Conservation (phyloP, 208 protist genomes). For the Herpetomonas samuelpessoai region DNA sequence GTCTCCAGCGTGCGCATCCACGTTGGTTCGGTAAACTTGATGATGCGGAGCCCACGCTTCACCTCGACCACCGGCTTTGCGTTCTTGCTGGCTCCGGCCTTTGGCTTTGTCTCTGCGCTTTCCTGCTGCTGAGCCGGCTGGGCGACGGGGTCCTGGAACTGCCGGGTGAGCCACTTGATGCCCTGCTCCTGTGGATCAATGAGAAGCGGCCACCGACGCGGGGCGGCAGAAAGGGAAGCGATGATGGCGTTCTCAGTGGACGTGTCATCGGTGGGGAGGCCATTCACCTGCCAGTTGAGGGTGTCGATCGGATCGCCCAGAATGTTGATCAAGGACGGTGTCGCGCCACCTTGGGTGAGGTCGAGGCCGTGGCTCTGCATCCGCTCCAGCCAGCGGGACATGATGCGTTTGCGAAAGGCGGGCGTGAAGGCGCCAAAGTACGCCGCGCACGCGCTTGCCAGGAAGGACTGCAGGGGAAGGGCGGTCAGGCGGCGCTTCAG, state of each 20-base stretch:
- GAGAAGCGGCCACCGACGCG: slow-evolving; percentile 92
- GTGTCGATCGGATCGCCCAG: slow-evolving; percentile 95
- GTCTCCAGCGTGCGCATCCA: slow-evolving; percentile 91
- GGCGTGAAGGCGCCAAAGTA: slow-evolving; percentile 96
- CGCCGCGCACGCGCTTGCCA: slow-evolving; percentile 93
- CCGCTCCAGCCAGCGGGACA: slow-evolving; percentile 71
- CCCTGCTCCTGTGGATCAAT: slow-evolving; percentile 97
- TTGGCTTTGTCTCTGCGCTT: slow-evolving; percentile 9
- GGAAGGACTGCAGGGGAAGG: slow-evolving; percentile 93
- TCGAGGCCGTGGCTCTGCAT: slow-evolving; percentile 55
- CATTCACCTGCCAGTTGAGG: slow-evolving; percentile 96
- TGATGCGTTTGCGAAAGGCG: slow-evolving; percentile 87
- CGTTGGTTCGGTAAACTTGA: slow-evolving; percentile 89
- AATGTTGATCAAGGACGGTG: slow-evolving; percentile 33
- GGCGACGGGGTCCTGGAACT: slow-evolving; percentile 41
- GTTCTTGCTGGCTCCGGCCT: slow-evolving; percentile 16
- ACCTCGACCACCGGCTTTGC: slow-evolving; percentile 8
- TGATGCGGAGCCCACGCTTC: slow-evolving; percentile 61
- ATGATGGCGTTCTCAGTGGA: slow-evolving; percentile 97
- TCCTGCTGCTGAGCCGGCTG: slow-evolving; percentile 19
- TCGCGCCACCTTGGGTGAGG: slow-evolving; percentile 34
- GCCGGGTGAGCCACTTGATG: slow-evolving; percentile 92
- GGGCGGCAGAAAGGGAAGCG: slow-evolving; percentile 69
- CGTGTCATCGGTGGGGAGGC: slow-evolving; percentile 95
- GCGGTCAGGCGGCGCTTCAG: slow-evolving; percentile 63